These are phyloP conservation scores for Paratinospora sagittata DNA, from an alignment of 164 flowering plant species.

Conservation along the genomic window DNA sequence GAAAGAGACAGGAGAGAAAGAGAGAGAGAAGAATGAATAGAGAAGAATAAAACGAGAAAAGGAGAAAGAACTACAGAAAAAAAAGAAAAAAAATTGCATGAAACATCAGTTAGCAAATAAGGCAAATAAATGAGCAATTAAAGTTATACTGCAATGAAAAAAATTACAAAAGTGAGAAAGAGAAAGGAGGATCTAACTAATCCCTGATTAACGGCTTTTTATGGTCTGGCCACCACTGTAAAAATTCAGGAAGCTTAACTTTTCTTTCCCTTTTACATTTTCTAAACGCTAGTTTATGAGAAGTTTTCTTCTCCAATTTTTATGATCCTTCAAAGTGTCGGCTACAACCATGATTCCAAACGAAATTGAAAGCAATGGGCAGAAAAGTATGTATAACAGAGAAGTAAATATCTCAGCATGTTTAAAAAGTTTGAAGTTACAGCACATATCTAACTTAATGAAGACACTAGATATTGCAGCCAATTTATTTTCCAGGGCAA, in stretches of 20 bases:
- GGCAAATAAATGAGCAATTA: constrained; percentile 7
- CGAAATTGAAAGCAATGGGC: not conserved
- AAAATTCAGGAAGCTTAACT: not conserved
- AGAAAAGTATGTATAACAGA: not conserved
- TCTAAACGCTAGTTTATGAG: not conserved
- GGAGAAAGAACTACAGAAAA: constrained; percentile 22
- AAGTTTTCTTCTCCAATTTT: not conserved
- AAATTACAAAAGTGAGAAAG: not conserved
- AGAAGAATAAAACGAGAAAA: constrained; percentile 40
- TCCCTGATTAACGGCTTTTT: not conserved
- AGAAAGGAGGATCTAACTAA: not conserved
- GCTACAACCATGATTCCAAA: not conserved
- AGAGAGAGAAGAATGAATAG: constrained; percentile 56
- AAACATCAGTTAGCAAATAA: constrained; percentile 7
- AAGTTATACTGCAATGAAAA: not conserved
- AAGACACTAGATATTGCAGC: no score
- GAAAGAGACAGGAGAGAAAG: constrained; percentile 55
- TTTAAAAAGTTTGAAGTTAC: not conserved
- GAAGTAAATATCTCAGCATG: not conserved
- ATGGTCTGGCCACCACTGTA: not conserved
- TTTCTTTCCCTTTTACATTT: not conserved
- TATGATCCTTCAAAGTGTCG: not conserved
- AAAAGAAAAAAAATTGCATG: constrained; percentile 7
- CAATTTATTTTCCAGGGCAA: no score
- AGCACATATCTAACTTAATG: no score